Evolutionary conservation across 1,139 yeast species (phyloP).

Genomic region (Taiozyma onychis): DNA sequence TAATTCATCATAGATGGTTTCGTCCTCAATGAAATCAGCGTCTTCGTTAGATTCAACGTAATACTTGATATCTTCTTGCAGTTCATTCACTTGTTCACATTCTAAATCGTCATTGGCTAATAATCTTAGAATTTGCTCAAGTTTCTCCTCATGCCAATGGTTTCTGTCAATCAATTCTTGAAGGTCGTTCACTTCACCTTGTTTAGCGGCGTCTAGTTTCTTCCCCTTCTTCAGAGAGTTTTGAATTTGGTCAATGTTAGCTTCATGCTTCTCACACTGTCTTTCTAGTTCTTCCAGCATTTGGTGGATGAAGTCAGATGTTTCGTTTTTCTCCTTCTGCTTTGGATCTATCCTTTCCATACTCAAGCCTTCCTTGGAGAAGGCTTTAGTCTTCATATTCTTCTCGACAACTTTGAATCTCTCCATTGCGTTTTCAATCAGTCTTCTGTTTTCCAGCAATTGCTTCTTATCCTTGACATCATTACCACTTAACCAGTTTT

Average conservation of each 20-base stretch:
- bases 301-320: conserved; percentile 64
- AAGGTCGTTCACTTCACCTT: conserved; percentile 52
- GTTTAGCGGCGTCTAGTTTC: conserved; percentile 47
- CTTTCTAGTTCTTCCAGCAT: conserved; percentile 78
- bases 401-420: conserved; percentile 93
- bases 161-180: conserved; percentile 71
- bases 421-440: conserved; percentile 94
- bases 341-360: conserved; percentile 69
- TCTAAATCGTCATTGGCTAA: conserved; percentile 81
- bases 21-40: conserved; percentile 94
- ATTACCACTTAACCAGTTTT: conserved; percentile 89
- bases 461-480: conserved; percentile 87
- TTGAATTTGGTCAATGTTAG: conserved; percentile 60
- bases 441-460: conserved; percentile 71
- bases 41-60: conserved; percentile 95
- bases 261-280: conserved; percentile 77
- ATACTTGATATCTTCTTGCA: conserved; percentile 87
- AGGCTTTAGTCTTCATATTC: conserved; percentile 92
- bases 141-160: conserved; percentile 67
- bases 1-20: conserved; percentile 84
- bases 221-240: conserved; percentile 50
- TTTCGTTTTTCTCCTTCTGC: conserved; percentile 74
- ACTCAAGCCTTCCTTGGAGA: conserved; percentile 88
- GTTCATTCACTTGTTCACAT: conserved; percentile 72
- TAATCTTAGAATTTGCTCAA: conserved; percentile 73